Base-by-base conservation (phyloP, 2,329 filamentous ascomycete genomes). In the Huntiella decipiens region DNA sequence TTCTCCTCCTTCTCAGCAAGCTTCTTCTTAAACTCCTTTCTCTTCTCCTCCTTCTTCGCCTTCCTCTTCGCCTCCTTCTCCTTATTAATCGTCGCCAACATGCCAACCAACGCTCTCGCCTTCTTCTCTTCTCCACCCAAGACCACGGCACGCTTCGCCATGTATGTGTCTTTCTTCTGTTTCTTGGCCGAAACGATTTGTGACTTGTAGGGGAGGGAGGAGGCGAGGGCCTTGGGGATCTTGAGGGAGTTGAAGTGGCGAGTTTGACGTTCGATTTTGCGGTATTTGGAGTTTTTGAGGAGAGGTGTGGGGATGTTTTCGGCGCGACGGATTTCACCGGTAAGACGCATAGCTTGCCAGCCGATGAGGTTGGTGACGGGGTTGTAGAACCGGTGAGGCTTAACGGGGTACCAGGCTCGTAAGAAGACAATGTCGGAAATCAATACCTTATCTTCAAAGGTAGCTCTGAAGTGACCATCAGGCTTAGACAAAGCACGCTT, bases 371-470 rank as follows among this genome's bases (percentile, higher is more conserved):
- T 94, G 49, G 85, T 91, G 46, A 92, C 87, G 1, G 86, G 83
- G 62, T 96, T 95, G 69, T 95, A 95, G 73, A 94, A 98, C 49
- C 87, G 79, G 61, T 86, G 86, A 1, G 91, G 91, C 57, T 86
- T 86, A 61, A 98, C 79, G 7, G 91, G 85, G 62, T 92, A 96
- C 92, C 92, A 98, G 2, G 91, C 88, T 42, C 91, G 76, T 35
- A 98, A 65, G 68, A 98, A 96, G 51, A 96, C 82, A 53, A 98
- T 92, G 60, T 98, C 91, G 61, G 79, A 85, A 73, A 94, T 86
- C 44, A 98, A 71, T 51, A 98, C 84, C 67, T 96, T 98, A 71
- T 98, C 91, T 62, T 98, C 91, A 55, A 98, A 98, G 0, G 91
- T 96, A 17, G 91, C 91, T 56, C 92, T 78, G 74, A 92, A 96